A percentile compares a stretch with the other conserved stretches of the same genome.
These are phyloP conservation scores for Leishmania amazonensis DNA, from an alignment of 208 protist genomes.

Conservation along the genomic window DNA sequence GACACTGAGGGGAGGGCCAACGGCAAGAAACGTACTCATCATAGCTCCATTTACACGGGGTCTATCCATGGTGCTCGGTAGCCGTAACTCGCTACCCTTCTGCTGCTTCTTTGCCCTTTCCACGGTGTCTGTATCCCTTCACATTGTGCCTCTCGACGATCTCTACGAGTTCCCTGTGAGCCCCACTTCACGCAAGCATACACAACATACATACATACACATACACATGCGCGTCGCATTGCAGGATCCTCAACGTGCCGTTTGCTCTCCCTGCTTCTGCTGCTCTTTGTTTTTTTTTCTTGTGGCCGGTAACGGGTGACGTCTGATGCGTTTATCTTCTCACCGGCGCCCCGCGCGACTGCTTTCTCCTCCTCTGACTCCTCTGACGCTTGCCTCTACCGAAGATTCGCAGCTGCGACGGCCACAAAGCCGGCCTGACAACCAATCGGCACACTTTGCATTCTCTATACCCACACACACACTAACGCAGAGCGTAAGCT, in stretches of 20 bases:
- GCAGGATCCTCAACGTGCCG: neutral
- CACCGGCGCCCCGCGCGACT: neutral
- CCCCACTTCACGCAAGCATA: neutral
- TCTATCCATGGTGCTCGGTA: neutral
- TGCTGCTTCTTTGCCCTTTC: neutral
- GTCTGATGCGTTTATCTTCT: neutral
- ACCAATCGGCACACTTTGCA: neutral
- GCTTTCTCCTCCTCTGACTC: neutral
- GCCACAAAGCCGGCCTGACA: neutral
- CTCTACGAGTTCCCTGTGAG: neutral
- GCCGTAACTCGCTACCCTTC: neutral
- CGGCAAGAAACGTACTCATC: neutral
- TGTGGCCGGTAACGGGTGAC: neutral
- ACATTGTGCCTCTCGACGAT: neutral
- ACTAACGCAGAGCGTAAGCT: neutral
- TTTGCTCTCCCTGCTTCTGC: neutral
- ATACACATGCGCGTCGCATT: neutral
- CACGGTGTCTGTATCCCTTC: slow-evolving; percentile 3
- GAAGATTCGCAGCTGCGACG: neutral
- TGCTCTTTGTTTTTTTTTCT: neutral
- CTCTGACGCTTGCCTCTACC: neutral
- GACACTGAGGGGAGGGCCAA: neutral
- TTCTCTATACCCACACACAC: neutral
- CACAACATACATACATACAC: neutral
- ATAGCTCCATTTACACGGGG: neutral